Evolutionary conservation across 306 rosid species (phyloP).

Genomic region (Vigna reflexopilosa): DNA sequence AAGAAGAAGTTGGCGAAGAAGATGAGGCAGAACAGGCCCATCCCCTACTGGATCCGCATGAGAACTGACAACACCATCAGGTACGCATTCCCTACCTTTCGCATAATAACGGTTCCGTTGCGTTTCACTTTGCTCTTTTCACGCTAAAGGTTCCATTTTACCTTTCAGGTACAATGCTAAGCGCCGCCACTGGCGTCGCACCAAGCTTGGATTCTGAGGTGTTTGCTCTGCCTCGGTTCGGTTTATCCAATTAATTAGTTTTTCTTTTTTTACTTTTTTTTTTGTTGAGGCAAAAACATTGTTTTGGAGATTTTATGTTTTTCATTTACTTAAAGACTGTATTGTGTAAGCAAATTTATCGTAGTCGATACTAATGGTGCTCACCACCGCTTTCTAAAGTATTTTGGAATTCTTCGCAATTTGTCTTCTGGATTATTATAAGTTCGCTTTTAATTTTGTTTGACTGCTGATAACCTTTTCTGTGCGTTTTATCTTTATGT

Average conservation of each 20-base stretch:
- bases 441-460: not conserved
- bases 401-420: not conserved
- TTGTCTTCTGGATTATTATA: not conserved
- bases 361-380: conserved; percentile 17
- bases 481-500: not conserved
- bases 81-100: not conserved
- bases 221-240: not conserved
- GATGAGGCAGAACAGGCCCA: conserved; percentile 97
- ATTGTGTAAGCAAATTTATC: not conserved
- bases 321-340: not conserved
- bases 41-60: conserved; percentile 90
- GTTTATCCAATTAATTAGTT: conserved; percentile 7
- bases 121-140: not conserved
- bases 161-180: conserved; percentile 55
- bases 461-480: not conserved
- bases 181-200: conserved; percentile 68
- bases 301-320: conserved; percentile 13
- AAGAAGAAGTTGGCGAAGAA: conserved; percentile 95
- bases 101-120: not conserved
- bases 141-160: not conserved
- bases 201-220: conserved; percentile 64
- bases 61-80: conserved; percentile 92
- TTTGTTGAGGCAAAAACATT: not conserved
- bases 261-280: not conserved
- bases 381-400: not conserved